Evolutionary conservation across 1,139 yeast genomes (phyloP).

Genomic region (Nakaseomyces glabratus): DNA sequence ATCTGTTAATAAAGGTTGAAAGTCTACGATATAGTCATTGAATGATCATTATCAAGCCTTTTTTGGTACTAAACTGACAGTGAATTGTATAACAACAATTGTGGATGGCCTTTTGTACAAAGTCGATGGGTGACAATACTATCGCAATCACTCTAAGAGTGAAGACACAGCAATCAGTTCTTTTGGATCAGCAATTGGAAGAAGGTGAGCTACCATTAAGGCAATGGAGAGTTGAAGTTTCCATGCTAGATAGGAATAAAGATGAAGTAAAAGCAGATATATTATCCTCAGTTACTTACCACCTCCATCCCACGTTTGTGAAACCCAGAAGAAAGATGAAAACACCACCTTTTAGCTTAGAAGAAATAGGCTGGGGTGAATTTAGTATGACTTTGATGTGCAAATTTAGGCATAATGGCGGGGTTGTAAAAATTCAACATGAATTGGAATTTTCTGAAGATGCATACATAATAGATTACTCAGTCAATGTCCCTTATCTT

Average conservation of each 20-base stretch:
- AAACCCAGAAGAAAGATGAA: constrained; percentile 74
- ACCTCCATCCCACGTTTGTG: constrained; percentile 85
- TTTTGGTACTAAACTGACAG: too few species aligned
- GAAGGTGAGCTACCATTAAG: constrained; percentile 87
- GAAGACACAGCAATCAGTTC: constrained; percentile 74
- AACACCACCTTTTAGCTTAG: constrained; percentile 74
- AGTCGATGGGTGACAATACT: constrained; percentile 22
- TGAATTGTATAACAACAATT: too few species aligned
- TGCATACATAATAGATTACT: constrained; percentile 67
- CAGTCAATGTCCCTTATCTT: constrained; percentile 59
- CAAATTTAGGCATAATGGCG: constrained; percentile 66
- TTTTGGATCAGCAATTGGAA: constrained; percentile 47
- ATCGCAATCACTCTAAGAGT: constrained; percentile 78
- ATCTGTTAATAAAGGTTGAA: too few species aligned
- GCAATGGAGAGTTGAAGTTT: constrained; percentile 72
- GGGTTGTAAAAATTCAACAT: constrained; percentile 72
- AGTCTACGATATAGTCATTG: too few species aligned
- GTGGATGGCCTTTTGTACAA: background rate
- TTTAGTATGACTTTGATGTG: constrained; percentile 76
- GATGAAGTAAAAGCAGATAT: constrained; percentile 72
- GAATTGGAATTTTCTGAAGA: constrained; percentile 73
- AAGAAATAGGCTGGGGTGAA: constrained; percentile 98
- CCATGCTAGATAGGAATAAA: constrained; percentile 69
- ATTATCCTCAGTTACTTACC: constrained; percentile 79
- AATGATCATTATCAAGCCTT: too few species aligned